These are phyloP conservation scores for Mycena venus DNA, from an alignment of 768 basidiomycete genomes.

Conservation along the genomic window DNA sequence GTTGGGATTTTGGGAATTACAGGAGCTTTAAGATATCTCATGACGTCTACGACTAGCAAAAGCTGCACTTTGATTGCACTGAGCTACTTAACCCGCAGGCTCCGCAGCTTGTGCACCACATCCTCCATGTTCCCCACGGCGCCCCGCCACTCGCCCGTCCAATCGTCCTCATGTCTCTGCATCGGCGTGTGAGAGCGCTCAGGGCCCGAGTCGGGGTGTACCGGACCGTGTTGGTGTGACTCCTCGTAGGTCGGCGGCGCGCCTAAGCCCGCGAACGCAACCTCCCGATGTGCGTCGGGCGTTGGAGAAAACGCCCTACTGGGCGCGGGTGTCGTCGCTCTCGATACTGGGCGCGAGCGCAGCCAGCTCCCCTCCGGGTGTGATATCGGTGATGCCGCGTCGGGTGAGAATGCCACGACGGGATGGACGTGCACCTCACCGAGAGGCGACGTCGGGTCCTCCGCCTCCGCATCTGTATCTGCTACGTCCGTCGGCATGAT, in stretches of 20 bases:
- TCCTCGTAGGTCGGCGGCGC: slow-evolving; percentile 24
- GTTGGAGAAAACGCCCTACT: not conserved
- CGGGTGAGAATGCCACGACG: not conserved
- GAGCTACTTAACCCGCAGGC: slow-evolving; percentile 2
- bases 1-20: too few species aligned
- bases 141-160: slow-evolving; percentile 24
- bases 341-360: slow-evolving; percentile 6
- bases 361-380: slow-evolving; percentile 13
- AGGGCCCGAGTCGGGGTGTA: not conserved
- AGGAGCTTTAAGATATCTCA: too few species aligned
- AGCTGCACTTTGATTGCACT: too few species aligned
- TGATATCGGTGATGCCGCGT: slow-evolving; percentile 12
- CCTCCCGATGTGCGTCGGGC: not conserved
- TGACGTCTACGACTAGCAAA: too few species aligned
- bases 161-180: slow-evolving; percentile 3
- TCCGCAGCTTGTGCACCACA: slow-evolving; percentile 3
- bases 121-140: slow-evolving; percentile 15
- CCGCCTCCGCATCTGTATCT: not conserved
- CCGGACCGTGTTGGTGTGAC: slow-evolving; percentile 1
- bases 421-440: slow-evolving; percentile 27
- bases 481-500: not conserved
- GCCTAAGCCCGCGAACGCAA: not conserved
- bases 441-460: not conserved
- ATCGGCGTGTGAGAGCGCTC: not conserved
- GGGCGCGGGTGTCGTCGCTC: too few species aligned